Evolutionary conservation across 2,329 filamentous ascomycete species (phyloP).

Genomic region (Penicillium sp.): DNA sequence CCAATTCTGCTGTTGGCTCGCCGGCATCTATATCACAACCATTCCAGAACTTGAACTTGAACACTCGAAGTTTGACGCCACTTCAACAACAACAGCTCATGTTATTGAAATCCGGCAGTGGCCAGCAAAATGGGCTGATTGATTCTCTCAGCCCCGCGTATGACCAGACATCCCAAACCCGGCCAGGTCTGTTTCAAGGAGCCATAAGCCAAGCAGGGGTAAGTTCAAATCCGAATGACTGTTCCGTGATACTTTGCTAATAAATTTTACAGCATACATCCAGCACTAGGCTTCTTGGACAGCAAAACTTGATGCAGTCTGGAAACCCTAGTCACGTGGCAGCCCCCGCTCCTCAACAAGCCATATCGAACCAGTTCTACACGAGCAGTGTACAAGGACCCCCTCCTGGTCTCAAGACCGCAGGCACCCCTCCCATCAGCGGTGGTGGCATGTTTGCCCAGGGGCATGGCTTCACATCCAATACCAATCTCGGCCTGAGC

Average conservation of each 20-base stretch:
- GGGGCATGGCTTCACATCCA: conserved; percentile 71
- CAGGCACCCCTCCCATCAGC: conserved; percentile 81
- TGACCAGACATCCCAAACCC: conserved; percentile 42
- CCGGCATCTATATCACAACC: conserved; percentile 41
- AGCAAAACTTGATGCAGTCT: conserved; percentile 45
- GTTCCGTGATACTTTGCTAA: conserved; percentile 87
- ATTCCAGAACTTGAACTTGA: conserved; percentile 57
- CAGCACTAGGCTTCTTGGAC: conserved; percentile 54
- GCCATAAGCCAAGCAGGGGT: conserved; percentile 51
- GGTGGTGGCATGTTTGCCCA: conserved; percentile 84
- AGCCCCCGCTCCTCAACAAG: conserved; percentile 35
- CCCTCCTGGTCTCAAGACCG: conserved; percentile 90
- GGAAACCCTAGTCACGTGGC: conserved; percentile 35
- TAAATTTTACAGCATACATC: conserved; percentile 58
- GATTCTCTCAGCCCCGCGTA: conserved; percentile 36
- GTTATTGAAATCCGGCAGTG: conserved; percentile 56
- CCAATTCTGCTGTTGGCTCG: conserved; percentile 39
- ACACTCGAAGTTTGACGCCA: conserved; percentile 71
- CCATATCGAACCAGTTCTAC: conserved; percentile 67
- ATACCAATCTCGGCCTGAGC: conserved; percentile 60
- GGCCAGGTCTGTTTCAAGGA: conserved; percentile 43
- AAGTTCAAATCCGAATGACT: conserved; percentile 70
- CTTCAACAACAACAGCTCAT: conserved; percentile 73
- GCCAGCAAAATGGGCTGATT: conserved; percentile 58
- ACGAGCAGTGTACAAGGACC: conserved; percentile 83